phyloP scores from a whole-genome alignment of 1,284 basidiomycete species.

The Irpex sp. region DNA sequence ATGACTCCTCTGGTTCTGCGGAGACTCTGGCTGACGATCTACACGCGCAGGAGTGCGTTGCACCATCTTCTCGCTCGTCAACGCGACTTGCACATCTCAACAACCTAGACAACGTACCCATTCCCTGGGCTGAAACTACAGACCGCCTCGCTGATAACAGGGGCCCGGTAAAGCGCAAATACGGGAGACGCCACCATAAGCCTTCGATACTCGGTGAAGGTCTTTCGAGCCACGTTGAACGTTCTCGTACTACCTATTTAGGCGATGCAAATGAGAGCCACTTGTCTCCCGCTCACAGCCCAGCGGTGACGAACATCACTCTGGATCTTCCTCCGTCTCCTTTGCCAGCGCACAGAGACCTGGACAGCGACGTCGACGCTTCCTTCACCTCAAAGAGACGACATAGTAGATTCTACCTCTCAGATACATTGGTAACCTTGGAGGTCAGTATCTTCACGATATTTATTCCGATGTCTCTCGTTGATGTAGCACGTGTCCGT shows the following conservation, averaged over 20 bases:
- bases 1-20: background rate
- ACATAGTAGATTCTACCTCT: conserved; percentile 21
- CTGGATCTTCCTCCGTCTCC: background rate
- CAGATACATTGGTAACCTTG: conserved; percentile 18
- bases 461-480: background rate
- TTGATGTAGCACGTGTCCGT: background rate
- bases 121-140: background rate
- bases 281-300: background rate
- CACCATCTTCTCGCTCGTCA: background rate
- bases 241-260: background rate
- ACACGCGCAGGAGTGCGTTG: background rate
- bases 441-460: conserved; percentile 12
- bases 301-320: background rate
- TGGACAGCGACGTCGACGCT: background rate
- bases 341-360: background rate
- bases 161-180: background rate
- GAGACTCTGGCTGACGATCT: background rate
- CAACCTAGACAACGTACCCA: background rate
- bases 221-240: background rate
- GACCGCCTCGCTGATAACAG: background rate
- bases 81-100: background rate
- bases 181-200: background rate
- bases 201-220: background rate
- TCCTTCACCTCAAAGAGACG: background rate
- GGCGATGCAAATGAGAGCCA: background rate